phyloP scores from a whole-genome alignment of 805 yeast genomes.

The Starmerella vitae region DNA sequence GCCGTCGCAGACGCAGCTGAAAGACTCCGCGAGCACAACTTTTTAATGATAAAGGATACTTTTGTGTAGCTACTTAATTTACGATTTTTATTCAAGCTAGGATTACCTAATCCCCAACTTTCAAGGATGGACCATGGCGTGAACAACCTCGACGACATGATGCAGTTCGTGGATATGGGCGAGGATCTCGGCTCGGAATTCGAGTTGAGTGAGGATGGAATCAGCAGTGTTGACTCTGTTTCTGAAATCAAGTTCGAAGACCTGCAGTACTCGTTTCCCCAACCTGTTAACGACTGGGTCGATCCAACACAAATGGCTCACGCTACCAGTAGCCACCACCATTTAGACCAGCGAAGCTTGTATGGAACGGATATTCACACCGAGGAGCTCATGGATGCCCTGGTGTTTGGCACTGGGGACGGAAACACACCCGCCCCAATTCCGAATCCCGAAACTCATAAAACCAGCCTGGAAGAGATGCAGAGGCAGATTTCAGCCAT shows the following conservation, averaged over 20 bases:
- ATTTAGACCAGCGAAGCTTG: background rate
- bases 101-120: too few relatives aligned
- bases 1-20: background rate
- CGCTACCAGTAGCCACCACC: background rate
- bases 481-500: conserved; percentile 6
- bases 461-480: conserved; percentile 2
- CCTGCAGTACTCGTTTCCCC: background rate
- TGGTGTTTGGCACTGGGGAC: conserved; percentile 17
- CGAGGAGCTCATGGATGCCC: conserved; percentile 15
- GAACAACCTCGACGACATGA: conserved; percentile 15
- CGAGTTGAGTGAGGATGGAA: conserved; percentile 18
- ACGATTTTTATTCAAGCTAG: too few relatives aligned
- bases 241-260: conserved; percentile 11
- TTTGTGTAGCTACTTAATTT: too few relatives aligned
- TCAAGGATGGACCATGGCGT: too few relatives aligned
- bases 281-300: background rate
- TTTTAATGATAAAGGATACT: too few relatives aligned
- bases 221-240: conserved; percentile 16
- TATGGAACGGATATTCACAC: conserved; percentile 3
- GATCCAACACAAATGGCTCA: background rate
- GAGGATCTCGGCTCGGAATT: conserved; percentile 10
- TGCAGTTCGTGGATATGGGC: conserved; percentile 13
- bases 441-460: conserved; percentile 8
- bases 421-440: conserved; percentile 6
- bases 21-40: too few relatives aligned